These are phyloP conservation scores for Trichoderma afroharzianum DNA, from an alignment of 2,329 filamentous ascomycete species.

Conservation along the genomic window DNA sequence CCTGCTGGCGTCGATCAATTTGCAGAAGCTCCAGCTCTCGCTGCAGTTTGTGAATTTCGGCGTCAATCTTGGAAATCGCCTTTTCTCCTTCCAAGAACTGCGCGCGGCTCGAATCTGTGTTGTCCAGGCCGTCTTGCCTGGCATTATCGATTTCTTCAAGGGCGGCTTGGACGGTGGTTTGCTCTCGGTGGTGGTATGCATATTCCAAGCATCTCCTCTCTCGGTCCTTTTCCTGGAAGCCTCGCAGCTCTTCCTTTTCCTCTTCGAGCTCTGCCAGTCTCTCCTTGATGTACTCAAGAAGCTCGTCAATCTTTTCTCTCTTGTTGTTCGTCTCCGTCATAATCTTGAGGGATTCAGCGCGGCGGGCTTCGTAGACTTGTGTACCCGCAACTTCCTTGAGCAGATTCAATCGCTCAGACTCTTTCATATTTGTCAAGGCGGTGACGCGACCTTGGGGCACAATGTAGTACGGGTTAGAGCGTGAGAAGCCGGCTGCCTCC, in stretches of 20 bases:
- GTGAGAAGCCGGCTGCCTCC: conserved; percentile 93
- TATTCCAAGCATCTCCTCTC: conserved; percentile 92
- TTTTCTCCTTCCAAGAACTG: conserved; percentile 76
- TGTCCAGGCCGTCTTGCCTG: conserved; percentile 77
- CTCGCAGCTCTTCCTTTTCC: conserved; percentile 92
- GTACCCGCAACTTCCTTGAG: conserved; percentile 98
- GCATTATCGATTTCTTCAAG: conserved; percentile 80
- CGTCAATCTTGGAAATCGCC: conserved; percentile 71
- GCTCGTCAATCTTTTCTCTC: conserved; percentile 87
- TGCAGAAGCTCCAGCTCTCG: conserved; percentile 81
- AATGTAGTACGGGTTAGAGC: conserved; percentile 98
- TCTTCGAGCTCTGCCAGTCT: conserved; percentile 86
- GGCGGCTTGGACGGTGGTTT: conserved; percentile 70
- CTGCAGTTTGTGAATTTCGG: conserved; percentile 73
- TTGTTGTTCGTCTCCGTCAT: conserved; percentile 97
- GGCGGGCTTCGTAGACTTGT: conserved; percentile 90
- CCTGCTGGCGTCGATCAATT: conserved; percentile 81
- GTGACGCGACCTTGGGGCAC: conserved; percentile 97
- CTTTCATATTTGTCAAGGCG: conserved; percentile 97
- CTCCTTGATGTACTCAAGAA: conserved; percentile 87
- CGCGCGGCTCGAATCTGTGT: conserved; percentile 75
- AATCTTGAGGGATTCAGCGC: conserved; percentile 90
- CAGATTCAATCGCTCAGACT: conserved; percentile 81
- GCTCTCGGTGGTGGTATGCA: conserved; percentile 87
- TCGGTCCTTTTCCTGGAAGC: conserved; percentile 90